Evolutionary conservation across 75 land plant genomes (phyloP), one percentile per base, ranked within the genome.

Genomic region (Ceratopteris richardii): DNA sequence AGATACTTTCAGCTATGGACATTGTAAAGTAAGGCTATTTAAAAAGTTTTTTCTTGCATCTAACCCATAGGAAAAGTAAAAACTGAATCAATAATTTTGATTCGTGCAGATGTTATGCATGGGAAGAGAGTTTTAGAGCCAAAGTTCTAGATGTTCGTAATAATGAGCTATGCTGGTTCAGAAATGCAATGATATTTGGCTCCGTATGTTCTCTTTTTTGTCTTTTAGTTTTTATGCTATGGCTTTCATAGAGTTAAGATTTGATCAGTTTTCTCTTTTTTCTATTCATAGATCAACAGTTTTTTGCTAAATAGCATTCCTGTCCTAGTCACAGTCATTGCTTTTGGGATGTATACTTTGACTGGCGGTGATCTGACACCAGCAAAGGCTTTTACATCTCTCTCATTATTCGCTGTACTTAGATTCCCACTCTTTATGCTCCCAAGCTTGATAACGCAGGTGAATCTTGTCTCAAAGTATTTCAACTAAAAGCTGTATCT

Each of bases 321-420:
- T 27, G 82, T 89, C 59, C 7, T 86, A 18, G 98, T 93, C 29
- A 93, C 87, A 23, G 87, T 89, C 10, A 41, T 75, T 56, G 80
- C 98, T 19, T 93, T 93, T 82, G 95, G 96, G 17, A 41, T 81
- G 46, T 93, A 78, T 66, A 78, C 85, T 40, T 60, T 78, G 30
- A 76, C 84, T 66, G 98, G 98, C n/a, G 95, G 98, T 30, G 72
- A 80, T 60, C 53, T 93, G 60, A 93, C 98, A 41, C 95, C 98
- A 31, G 82, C 98, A 40, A 82, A 87, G 58, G 98, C 98, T 41
- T 93, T 93, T 67, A 89, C 98, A 10, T 88, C 98, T 16, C 82
- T 93, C 54, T 85, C 98, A 31, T 71, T 93, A 20, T 93, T 93
- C 83, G 86, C 90, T 14, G 96, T 93, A 24, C 67, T 93, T 40